Conservation (phyloP, 768 basidiomycete genomes). For the Lactifluus pinguis region DNA sequence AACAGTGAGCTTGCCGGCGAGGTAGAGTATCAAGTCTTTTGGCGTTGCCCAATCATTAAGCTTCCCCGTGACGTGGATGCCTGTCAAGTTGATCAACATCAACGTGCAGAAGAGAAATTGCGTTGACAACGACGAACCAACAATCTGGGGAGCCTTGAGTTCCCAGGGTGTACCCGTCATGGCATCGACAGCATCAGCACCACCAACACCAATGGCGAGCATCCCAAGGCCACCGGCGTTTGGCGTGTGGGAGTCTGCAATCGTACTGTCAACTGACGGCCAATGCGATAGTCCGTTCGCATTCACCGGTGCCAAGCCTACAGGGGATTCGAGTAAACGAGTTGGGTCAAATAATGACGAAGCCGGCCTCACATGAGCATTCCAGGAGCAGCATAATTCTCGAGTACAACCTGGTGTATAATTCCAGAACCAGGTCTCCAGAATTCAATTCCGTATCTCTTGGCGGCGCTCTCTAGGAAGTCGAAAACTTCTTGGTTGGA, state of each 20-base stretch:
- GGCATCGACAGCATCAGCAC: conserved; percentile 96
- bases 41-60: conserved; percentile 88
- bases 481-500: conserved; percentile 96
- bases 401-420: conserved; percentile 96
- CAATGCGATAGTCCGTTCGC: background rate
- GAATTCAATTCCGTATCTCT: conserved; percentile 93
- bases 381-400: conserved; percentile 94
- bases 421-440: conserved; percentile 94
- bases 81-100: conserved; percentile 29
- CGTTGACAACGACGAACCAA: conserved; percentile 40
- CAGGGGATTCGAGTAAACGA: conserved; percentile 8
- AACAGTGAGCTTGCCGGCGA: conserved; percentile 92
- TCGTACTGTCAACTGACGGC: background rate
- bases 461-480: conserved; percentile 86
- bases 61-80: conserved; percentile 81
- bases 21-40: conserved; percentile 91
- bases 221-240: conserved; percentile 96
- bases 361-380: conserved; percentile 64
- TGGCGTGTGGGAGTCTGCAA: conserved; percentile 87
- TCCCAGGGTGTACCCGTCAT: conserved; percentile 99
- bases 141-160: conserved; percentile 79
- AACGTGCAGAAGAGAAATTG: background rate
- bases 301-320: conserved; percentile 77
- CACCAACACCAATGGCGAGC: conserved; percentile 98
- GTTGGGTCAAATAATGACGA: conserved; percentile 8